Base-by-base conservation (phyloP, 768 basidiomycete genomes). In the Gloeostereum incarnatum region DNA sequence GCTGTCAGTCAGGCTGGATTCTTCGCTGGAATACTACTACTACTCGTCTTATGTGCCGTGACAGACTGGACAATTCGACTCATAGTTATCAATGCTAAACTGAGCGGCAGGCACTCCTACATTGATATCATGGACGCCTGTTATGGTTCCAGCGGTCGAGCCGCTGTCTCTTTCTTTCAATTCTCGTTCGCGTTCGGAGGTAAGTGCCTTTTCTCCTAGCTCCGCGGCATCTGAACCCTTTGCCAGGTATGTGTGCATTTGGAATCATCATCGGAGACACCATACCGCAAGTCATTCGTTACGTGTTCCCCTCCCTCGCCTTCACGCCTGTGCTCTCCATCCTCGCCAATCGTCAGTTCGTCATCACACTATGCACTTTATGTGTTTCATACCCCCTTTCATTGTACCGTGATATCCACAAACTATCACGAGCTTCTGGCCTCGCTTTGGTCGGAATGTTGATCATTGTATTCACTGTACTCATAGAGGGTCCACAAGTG, bases 31-130 rank as follows among this genome's bases (percentile, higher is more conserved):
- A 60, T 96, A 16, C 19, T 84, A n/a, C 71, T 99, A 1, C 71
- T 99, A 18, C 64, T 92, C 20, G 57, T 79, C 0, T 65, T 99
- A 7, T 93, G 86, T 36, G 69, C 58, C 14, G 73, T 96, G 27
- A 97, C 96, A n/a, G 87, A 89, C 58, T 96, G 93, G 93, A 99
- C 96, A 3, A 96, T 99, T 39, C 81, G 92, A 13, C 76, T 99
- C 21, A 94, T 99, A 38, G 88, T 98, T 29, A 56, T 90, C 49
- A 97, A 97, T 54, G 94, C 92, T 22, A 99, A 99, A 65, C 67
- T 99, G 41, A 92, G 90, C 49, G 94, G 96, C 1, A 69, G 86
- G 34, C 80, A 78, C 47, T 89, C 89, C 2, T 97, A 97, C 53
- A 92, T 93, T 42, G 91, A 84, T 48, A 84, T 96, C 39, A 94